Evolutionary conservation across 1,284 basidiomycete species (phyloP), one percentile per base, ranked within the genome.

Genomic region (Ustilago shanxiensis): DNA sequence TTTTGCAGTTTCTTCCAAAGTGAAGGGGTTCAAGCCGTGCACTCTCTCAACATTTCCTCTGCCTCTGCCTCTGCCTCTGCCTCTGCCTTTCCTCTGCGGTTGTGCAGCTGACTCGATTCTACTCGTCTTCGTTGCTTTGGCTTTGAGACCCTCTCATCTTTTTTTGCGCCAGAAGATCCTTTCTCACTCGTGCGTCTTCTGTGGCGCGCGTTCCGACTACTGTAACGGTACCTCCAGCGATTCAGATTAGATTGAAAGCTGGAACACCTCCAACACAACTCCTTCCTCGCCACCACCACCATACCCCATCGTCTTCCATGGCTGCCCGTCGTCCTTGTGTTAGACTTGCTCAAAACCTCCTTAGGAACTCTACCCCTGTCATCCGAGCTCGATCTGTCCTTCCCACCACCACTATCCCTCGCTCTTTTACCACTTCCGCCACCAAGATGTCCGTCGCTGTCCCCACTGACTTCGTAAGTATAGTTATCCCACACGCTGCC

Each of bases 381-480:
- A 63, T 50, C 52, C 67, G 72, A 58, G 54, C 68, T 47, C 31
- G 24, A n/a, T 18, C 31, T 20, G 44, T 57, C 39, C 41, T 61
- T 49, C 52, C 56, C 39, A 14, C 60, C 64, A 44, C 69, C 58
- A 56, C 39, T 47, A 6, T 74, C 49, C 54, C 74, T 18, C 67
- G 66, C 55, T 49, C 53, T 62, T 75, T 75, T 52, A 60, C 68
- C 53, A 69, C 66, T 16, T 66, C 78, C 53, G 60, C 62, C 29
- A 28, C 66, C 56, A 79, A 72, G 51, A 84, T 83, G 81, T 83
- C 83, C 47, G 63, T 84, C 65, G 75, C 80, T 35, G 66, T 83
- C 56, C 83, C 83, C 66, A 77, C 67, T 69, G 83, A 85, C 72
- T 85, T 74, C 67, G 81, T 83, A 76, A 74, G 82, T 57, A 22